Percentiles rank a stretch among this genome's conserved stretches.
Evolutionary conservation across 148 eudicot species (phyloP).

Genomic region (Polygonum aviculare): DNA sequence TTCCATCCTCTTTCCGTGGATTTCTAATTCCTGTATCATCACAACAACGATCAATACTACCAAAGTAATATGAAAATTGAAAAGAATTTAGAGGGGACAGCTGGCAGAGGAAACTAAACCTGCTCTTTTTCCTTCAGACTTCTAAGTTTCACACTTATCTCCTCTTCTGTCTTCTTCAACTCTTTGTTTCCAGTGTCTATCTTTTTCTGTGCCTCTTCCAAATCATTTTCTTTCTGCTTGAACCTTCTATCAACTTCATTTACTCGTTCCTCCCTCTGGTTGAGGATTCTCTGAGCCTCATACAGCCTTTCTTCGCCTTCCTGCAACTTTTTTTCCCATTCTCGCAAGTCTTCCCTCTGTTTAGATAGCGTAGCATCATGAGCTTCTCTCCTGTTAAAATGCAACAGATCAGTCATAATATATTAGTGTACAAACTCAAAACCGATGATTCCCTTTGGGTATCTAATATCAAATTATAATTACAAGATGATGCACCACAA

Average conservation of each 20-base stretch:
- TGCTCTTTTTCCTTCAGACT: slow-evolving; percentile 59
- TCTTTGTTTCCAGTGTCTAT: slow-evolving; percentile 43
- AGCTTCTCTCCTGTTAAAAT: slow-evolving; percentile 49
- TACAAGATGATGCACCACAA: neutral
- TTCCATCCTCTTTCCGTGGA: slow-evolving; percentile 38
- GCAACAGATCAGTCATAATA: neutral
- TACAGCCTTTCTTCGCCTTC: slow-evolving; percentile 86
- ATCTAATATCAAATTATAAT: neutral
- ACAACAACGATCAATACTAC: neutral
- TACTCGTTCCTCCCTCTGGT: slow-evolving; percentile 83
- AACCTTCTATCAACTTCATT: slow-evolving; percentile 59
- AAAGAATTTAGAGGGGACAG: neutral
- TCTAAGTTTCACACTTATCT: slow-evolving; percentile 42
- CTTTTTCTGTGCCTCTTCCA: slow-evolving; percentile 59
- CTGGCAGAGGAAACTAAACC: slow-evolving; percentile 12
- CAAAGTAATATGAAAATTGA: neutral
- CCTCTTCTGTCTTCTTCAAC: slow-evolving; percentile 74
- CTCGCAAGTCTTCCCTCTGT: slow-evolving; percentile 84
- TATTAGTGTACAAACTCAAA: neutral
- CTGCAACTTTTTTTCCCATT: slow-evolving; percentile 83
- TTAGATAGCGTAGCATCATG: slow-evolving; percentile 51
- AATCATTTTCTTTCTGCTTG: slow-evolving; percentile 64
- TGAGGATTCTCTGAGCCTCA: slow-evolving; percentile 73
- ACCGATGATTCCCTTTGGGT: neutral
- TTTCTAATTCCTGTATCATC: slow-evolving; percentile 55